Base-by-base conservation (phyloP, 441 rosid genomes). In the Rhodomyrtus psidioides region DNA sequence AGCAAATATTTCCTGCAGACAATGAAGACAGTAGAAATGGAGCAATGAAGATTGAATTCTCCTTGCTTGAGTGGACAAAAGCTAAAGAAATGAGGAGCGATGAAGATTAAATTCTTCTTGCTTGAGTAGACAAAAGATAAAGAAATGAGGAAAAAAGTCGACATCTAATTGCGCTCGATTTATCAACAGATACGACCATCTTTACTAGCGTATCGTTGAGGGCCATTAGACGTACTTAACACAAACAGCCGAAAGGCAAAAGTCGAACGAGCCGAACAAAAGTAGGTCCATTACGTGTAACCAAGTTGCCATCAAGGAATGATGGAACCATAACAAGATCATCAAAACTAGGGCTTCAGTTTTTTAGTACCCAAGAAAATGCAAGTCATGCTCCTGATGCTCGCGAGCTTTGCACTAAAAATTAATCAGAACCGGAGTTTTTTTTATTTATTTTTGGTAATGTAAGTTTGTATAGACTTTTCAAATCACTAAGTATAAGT, bases 261-360 rank as follows among this genome's bases (percentile, higher is more conserved):
- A 62, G 17, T 30, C 12, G 13, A 62, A 16, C 24, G 0, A 0
- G 16, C 75, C 0, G 1, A 30, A 62, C 24, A 30, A 17, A 28
- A 62, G 17, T 62, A 4, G 75, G 51, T 46, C 51, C 51, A 46
- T 46, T 46, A 28, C 12, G 21, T 16, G 44, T 28, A 17, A 30
- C 8, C 23, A 30, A 3, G 75, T 62, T 17, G 12, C 39, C 6
- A 24, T 16, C 28, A 44, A 30, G 42, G 16, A 62, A 62, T 4
- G 42, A 30, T 62, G 44, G 44, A 46, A 46, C 51, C 51, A 46
- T 46, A 46, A 9, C 1, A 46, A 46, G 12, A 46, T 46, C 51
- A 46, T 46, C 51, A 46, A 46, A 46, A 42, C 34, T 6, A 46
- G 51, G 12, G 12, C 51, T 46, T 46, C 12, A 46, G 51, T 46